Conservation (phyloP, 1,284 basidiomycete genomes). For the Austroboletus niveus region DNA sequence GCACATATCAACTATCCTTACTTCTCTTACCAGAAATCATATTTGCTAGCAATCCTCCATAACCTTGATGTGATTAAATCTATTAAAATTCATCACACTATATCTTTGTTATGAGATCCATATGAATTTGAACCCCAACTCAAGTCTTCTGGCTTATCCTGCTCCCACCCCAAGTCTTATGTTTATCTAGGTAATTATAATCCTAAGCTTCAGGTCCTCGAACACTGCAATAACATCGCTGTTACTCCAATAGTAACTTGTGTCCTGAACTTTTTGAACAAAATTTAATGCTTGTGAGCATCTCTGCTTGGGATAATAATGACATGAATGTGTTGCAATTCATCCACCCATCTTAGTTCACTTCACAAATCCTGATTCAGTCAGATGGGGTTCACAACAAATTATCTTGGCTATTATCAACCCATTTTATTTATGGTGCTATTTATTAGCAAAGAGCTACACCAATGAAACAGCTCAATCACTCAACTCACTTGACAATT, state of each 20-base stretch:
- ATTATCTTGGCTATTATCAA: conserved; percentile 36
- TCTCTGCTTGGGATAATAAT: conserved; percentile 20
- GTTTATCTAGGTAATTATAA: conserved; percentile 13
- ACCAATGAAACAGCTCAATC: conserved; percentile 38
- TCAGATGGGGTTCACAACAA: conserved; percentile 46
- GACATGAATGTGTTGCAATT: conserved; percentile 26
- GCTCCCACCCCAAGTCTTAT: conserved; percentile 12
- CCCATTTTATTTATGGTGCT: conserved; percentile 51
- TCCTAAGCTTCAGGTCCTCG: conserved; percentile 38
- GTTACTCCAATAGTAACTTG: conserved; percentile 49
- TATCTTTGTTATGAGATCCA: conserved; percentile 31
- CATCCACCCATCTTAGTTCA: conserved; percentile 35
- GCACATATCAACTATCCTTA: not conserved
- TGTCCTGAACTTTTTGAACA: conserved; percentile 48
- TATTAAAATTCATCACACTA: conserved; percentile 35
- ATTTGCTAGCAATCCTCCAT: conserved; percentile 35
- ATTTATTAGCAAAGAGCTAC: conserved; percentile 43
- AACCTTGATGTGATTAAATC: conserved; percentile 34
- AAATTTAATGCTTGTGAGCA: conserved; percentile 39
- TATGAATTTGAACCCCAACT: conserved; percentile 19
- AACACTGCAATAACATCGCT: conserved; percentile 42
- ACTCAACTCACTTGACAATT: conserved; percentile 47
- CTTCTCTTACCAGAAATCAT: conserved; percentile 34
- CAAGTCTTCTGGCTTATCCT: conserved; percentile 15
- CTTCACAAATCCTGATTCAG: conserved; percentile 42